Evolutionary conservation across 176 grass and related monocot species (phyloP).

Genomic region (Triticum aestivum): DNA sequence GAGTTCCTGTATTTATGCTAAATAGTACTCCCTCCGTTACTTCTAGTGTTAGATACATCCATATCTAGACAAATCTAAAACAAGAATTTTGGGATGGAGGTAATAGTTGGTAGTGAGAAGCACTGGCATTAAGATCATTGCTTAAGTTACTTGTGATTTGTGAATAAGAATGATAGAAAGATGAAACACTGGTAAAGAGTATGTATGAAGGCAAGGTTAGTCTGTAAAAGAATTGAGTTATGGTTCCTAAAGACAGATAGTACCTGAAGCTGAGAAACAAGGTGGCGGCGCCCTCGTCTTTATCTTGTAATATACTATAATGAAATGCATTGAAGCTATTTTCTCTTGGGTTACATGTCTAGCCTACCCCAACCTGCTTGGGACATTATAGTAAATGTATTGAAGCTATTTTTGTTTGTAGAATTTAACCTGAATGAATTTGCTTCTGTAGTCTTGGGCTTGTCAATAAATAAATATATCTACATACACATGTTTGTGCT

Average conservation of each 20-base stretch:
- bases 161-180: not conserved
- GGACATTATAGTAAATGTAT: not conserved
- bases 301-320: constrained; percentile 3
- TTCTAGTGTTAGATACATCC: no score
- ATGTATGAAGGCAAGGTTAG: not conserved
- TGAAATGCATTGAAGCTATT: not conserved
- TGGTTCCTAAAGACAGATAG: not conserved
- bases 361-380: no score
- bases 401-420: not conserved
- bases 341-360: not conserved
- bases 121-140: not conserved
- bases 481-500: not conserved
- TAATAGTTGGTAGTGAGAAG: not conserved
- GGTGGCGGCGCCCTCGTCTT: not conserved
- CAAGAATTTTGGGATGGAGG: no score
- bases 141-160: not conserved
- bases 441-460: not conserved
- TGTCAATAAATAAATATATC: constrained; percentile 5
- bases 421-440: not conserved
- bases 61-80: no score
- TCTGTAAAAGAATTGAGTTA: not conserved
- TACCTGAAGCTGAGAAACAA: constrained; percentile 8
- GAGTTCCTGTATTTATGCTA: not conserved
- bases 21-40: not conserved
- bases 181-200: not conserved